Percentiles rank a stretch among this genome's conserved stretches.
These are phyloP conservation scores for Mycena rosella DNA, from an alignment of 768 basidiomycete genomes.

Conservation along the genomic window DNA sequence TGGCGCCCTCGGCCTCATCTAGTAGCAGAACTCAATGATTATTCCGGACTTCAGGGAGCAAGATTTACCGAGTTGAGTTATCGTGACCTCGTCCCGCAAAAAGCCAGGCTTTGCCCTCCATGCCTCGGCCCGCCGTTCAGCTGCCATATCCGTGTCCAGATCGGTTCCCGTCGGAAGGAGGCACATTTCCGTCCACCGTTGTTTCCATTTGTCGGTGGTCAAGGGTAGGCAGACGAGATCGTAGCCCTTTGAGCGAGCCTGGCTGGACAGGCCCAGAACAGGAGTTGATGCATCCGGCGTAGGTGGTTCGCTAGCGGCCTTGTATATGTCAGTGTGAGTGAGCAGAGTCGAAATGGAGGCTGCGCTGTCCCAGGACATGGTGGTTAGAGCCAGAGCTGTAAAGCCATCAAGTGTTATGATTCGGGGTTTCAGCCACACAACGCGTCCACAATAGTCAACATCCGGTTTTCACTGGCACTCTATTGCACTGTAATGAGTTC, in stretches of 20 bases:
- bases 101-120: conserved; percentile 92
- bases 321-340: conserved; percentile 57
- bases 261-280: conserved; percentile 62
- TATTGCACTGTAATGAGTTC: too few relatives aligned
- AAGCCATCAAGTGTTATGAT: not conserved
- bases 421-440: conserved; percentile 2
- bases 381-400: conserved; percentile 12
- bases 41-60: conserved; percentile 26
- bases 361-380: conserved; percentile 54
- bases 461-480: too few relatives aligned
- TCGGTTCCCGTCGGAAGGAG: conserved; percentile 65
- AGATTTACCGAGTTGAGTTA: conserved; percentile 86
- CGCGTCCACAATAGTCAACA: not conserved
- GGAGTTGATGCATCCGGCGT: conserved; percentile 50
- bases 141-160: conserved; percentile 53
- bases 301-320: conserved; percentile 34
- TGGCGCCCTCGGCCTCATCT: conserved; percentile 83
- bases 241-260: conserved; percentile 76
- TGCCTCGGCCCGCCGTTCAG: conserved; percentile 78
- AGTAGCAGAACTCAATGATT: conserved; percentile 12
- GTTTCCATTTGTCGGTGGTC: conserved; percentile 89
- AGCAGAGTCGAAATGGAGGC: conserved; percentile 54
- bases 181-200: conserved; percentile 93
- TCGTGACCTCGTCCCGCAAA: conserved; percentile 85
- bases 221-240: conserved; percentile 85